A percentile compares a stretch with the other conserved stretches of the same genome.
These are phyloP conservation scores for Cladophialophora immunda DNA, from an alignment of 2,329 filamentous ascomycete species.

Conservation along the genomic window DNA sequence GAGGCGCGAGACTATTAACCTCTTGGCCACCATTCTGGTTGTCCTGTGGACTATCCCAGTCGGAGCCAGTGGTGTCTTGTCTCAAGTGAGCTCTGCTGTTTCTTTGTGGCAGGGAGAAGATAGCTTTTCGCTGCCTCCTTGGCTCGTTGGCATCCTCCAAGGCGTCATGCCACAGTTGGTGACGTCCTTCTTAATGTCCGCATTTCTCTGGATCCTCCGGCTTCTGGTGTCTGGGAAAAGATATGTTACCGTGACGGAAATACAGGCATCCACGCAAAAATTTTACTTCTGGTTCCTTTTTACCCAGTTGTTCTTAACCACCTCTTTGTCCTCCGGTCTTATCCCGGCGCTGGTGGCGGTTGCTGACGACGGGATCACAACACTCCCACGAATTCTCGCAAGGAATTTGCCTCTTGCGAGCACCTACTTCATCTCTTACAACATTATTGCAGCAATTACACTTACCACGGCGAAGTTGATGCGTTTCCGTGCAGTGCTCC, in stretches of 20 bases:
- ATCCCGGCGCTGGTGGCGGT: slow-evolving; percentile 13
- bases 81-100: slow-evolving; percentile 8
- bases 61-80: slow-evolving; percentile 9
- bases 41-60: slow-evolving; percentile 19
- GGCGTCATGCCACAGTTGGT: slow-evolving; percentile 18
- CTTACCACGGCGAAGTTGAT: no score
- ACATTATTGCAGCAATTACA: no score
- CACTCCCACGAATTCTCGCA: slow-evolving; percentile 17
- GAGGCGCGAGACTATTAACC: not conserved
- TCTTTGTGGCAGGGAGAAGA: not conserved
- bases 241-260: slow-evolving; percentile 5
- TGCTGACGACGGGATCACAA: slow-evolving; percentile 11
- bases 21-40: not conserved
- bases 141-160: slow-evolving; percentile 8
- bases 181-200: slow-evolving; percentile 13
- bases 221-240: not conserved
- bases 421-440: slow-evolving; percentile 17
- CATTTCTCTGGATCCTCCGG: slow-evolving; percentile 13
- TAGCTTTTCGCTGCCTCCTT: not conserved
- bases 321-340: slow-evolving; percentile 17
- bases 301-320: slow-evolving; percentile 14
- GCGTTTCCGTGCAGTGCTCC: no score
- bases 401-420: slow-evolving; percentile 19
- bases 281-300: slow-evolving; percentile 17
- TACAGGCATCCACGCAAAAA: not conserved